Evolutionary conservation across 768 basidiomycete species (phyloP), one percentile per base, ranked within the genome.

Genomic region (Hygrocybe punicea): DNA sequence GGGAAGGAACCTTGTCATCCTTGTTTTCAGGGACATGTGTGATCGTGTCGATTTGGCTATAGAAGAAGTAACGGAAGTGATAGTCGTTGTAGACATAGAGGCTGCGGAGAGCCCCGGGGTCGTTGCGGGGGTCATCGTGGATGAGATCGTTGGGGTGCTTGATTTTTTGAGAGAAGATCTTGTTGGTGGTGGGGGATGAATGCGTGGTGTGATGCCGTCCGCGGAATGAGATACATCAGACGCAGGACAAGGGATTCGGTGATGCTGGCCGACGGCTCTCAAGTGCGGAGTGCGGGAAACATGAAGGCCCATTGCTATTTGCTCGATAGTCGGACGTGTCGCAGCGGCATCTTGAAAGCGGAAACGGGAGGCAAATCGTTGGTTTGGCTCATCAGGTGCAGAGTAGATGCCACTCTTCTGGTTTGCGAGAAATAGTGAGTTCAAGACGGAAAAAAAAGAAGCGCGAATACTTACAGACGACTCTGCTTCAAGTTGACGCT

Each of bases 281-380:
- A 89, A 71, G 66, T 89, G 87, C 3, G 88, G 88, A 1, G 88
- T 90, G 36, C 85, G 82, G 6, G 88, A 89, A 29, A 86, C 73
- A 68, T 90, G 88, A 21, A 90, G 77, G 17, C 88, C 88, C 87
- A 90, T 89, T 13, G 86, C 84, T 58, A 90, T 90, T 71, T 90
- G 87, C 63, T 86, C 83, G 39, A 88, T 78, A 47, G 84, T 85
- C 1, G 87, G 87, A 14, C 80, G 83, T 19, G 73, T 66, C 23
- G 73, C 57, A 24, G 76, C 60, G 25, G 78, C 68, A 59, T 78
- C 75, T 48, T 66, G 67, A 58, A 72, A 64, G 58, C 72, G 78
- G 51, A 72, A 68, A 60, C 69, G 75, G 57, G 77, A 67, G 25
- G 69, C 46, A 57, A 49, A 14, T n/a, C 55, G 47, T 8, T 19